Conservation (phyloP, 2,329 filamentous ascomycete species). For the Xylaria sp. region DNA sequence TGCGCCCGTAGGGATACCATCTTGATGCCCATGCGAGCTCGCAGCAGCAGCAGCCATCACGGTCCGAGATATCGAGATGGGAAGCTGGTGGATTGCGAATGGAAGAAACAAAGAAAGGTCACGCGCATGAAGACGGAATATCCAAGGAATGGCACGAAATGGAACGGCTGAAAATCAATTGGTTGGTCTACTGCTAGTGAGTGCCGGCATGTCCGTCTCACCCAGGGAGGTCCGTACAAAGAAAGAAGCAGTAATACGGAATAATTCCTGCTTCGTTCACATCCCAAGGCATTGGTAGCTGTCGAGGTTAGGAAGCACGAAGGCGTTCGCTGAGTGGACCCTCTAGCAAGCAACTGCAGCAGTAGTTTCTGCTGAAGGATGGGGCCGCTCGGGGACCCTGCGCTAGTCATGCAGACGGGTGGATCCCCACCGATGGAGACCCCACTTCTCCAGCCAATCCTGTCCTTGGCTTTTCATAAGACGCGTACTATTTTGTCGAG, state of each 20-base stretch:
- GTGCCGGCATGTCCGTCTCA: not conserved
- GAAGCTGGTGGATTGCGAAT: not conserved
- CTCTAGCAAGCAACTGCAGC: not conserved
- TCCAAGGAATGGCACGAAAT: not conserved
- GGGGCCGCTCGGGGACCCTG: not conserved
- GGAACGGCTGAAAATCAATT: not conserved
- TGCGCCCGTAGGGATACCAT: constrained; percentile 4
- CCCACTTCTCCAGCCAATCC: not conserved
- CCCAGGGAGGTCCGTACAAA: not conserved
- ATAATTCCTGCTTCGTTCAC: too few species aligned
- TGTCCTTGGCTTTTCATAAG: not conserved
- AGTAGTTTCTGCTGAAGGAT: not conserved
- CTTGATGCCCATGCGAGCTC: constrained; percentile 7
- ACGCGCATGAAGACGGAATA: not conserved
- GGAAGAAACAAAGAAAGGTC: not conserved
- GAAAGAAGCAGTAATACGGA: too few species aligned
- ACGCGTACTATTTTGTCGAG: too few species aligned
- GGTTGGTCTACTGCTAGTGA: not conserved
- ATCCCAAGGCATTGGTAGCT: not conserved
- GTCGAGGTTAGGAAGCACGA: not conserved
- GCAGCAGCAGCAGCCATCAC: constrained; percentile 5
- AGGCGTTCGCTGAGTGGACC: not conserved
- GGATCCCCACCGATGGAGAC: not conserved
- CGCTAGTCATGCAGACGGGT: constrained; percentile 5
- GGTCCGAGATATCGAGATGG: not conserved